These are phyloP conservation scores for Eucalyptus sideroxylon DNA, from an alignment of 345 rosid species.

Conservation along the genomic window DNA sequence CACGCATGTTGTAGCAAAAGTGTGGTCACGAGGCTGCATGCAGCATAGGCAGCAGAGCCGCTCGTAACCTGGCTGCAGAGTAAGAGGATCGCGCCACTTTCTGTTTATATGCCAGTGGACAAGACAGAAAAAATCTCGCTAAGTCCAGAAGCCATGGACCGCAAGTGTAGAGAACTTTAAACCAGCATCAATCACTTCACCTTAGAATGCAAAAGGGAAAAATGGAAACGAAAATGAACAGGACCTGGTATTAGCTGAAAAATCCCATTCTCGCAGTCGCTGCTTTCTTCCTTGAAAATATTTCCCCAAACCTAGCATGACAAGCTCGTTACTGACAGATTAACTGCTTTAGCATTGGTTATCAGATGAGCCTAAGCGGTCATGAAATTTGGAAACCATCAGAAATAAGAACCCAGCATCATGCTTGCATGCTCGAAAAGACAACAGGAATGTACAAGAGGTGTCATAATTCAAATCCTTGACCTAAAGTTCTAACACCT, in stretches of 20 bases:
- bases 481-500: neutral
- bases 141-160: neutral
- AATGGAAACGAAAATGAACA: neutral
- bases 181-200: neutral
- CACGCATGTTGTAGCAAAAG: conserved; percentile 65
- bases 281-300: neutral
- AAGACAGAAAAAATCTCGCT: neutral
- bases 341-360: neutral
- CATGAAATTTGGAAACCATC: neutral
- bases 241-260: neutral
- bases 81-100: neutral
- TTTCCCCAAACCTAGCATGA: neutral
- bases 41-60: conserved; percentile 70
- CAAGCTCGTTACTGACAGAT: neutral
- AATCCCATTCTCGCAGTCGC: neutral
- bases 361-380: neutral
- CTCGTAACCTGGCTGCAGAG: conserved; percentile 63
- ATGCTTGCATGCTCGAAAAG: neutral
- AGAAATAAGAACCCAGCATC: neutral
- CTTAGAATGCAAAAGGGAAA: neutral
- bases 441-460: neutral
- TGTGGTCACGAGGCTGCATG: conserved; percentile 58
- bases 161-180: neutral
- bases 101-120: neutral
- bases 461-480: neutral